Base-by-base conservation (phyloP, 345 rosid genomes). In the Hirschfeldia incana region DNA sequence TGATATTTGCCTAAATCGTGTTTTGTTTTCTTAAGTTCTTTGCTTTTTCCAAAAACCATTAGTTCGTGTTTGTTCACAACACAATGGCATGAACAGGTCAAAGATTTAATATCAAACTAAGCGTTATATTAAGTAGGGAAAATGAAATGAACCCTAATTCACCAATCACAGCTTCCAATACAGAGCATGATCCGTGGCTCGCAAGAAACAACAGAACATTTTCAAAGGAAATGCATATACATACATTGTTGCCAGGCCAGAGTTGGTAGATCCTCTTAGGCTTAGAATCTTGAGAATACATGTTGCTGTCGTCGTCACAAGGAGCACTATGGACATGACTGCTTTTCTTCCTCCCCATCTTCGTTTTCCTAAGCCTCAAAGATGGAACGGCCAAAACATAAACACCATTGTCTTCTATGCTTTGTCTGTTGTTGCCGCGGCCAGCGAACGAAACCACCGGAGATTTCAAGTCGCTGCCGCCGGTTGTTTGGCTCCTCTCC, bases 161-260 rank as follows among this genome's bases (percentile, higher is more conserved):
- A 6, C 26, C 2, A 15, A 49, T 49, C 57, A 13, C 17, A 4
- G 57, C 57, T 49, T 49, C 65, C 34, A 60, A 21, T 17, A 59
- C 33, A 59, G 33, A 59, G 64, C 2, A 61, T 12, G 66, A 30
- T 5, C 36, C 37, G 37, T 61, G 37, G 9, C 8, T 61, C 29
- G 21, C 44, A 63, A 63, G 58, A 63, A 29, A 28, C 29, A 36
- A 26, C 15, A 46, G 15, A 13, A 27, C 9, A 27, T 16, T 17
- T 10, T 0, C 16, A 65, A 58, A 44, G 29, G 70, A 51, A 44
- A 15, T 51, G 42, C 57, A 37, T 76, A 94, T 97, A 86, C 57
- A 37, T 80, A 94, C 97, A 86, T 94, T 94, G 86, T 94, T 94
- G 42, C 94, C 98, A 73, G 88, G 87, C 98, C 98, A 94, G 70